These are phyloP conservation scores for Phyllostachys edulis DNA, from an alignment of 176 grass and related monocot genomes.

Conservation along the genomic window DNA sequence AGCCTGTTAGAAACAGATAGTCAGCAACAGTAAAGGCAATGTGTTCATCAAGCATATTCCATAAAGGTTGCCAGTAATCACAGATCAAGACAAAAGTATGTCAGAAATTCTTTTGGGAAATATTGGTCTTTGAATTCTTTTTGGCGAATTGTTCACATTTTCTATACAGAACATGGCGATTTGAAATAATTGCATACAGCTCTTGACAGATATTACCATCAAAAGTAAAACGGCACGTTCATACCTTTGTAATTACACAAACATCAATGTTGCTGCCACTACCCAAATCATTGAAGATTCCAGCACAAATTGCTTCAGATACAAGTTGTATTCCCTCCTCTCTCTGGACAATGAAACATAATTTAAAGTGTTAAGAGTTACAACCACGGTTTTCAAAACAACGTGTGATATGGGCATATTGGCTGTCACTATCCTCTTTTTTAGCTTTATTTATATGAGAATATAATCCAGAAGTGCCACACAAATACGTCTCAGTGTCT, in stretches of 20 bases:
- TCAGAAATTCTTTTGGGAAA: no score
- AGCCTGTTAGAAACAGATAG: no score
- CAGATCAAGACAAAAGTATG: not conserved
- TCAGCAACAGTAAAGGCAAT: no score
- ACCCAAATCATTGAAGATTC: slow-evolving; percentile 73
- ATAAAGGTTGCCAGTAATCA: not conserved
- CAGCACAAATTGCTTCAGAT: slow-evolving; percentile 57
- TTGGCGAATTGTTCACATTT: not conserved
- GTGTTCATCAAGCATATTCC: not conserved
- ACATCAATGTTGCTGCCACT: slow-evolving; percentile 72
- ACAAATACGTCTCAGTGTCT: not conserved
- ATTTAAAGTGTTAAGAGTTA: not conserved
- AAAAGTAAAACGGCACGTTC: not conserved
- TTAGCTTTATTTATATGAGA: not conserved
- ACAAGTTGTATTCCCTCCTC: slow-evolving; percentile 64
- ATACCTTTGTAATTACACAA: slow-evolving; percentile 66
- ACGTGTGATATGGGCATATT: not conserved
- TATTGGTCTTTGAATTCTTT: not conserved
- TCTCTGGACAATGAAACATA: slow-evolving; percentile 32
- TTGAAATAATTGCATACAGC: not conserved
- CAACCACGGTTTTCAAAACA: not conserved
- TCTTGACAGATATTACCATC: not conserved
- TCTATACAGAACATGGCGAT: not conserved
- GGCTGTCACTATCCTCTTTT: not conserved
- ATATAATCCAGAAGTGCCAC: not conserved